Conservation (phyloP, 306 rosid species). For the Ammopiptanthus mongolicus region DNA sequence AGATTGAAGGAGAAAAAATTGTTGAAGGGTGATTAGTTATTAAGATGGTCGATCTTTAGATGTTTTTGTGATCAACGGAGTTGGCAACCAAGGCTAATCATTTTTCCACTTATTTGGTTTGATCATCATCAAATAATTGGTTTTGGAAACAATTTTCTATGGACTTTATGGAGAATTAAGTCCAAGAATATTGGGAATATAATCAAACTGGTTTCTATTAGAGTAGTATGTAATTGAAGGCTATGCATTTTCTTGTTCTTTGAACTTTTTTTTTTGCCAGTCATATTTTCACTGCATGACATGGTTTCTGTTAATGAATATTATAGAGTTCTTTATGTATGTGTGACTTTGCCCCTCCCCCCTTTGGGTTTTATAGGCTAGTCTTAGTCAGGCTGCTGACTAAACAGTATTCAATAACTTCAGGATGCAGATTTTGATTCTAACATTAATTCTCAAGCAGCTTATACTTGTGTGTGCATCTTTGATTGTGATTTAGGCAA, state of each 20-base stretch:
- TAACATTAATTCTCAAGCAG: background rate
- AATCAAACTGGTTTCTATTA: conserved; percentile 5
- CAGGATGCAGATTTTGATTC: background rate
- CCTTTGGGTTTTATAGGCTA: background rate
- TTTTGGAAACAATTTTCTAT: background rate
- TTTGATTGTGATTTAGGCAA: too few species aligned
- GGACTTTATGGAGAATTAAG: background rate
- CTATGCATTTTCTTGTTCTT: background rate
- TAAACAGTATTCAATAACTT: background rate
- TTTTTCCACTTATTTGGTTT: background rate
- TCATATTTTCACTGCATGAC: background rate
- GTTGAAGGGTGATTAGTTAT: background rate
- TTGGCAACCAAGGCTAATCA: background rate
- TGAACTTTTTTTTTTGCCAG: background rate
- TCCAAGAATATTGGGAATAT: background rate
- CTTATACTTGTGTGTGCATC: background rate
- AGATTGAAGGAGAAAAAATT: background rate
- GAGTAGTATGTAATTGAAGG: background rate
- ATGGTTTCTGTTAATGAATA: background rate
- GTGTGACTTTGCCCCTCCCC: background rate
- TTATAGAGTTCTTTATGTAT: background rate
- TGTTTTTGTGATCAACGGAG: conserved; percentile 2
- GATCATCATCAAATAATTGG: conserved; percentile 13
- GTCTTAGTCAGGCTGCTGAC: background rate
- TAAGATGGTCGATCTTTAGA: background rate